Evolutionary conservation across 768 basidiomycete genomes (phyloP), one percentile per base, ranked within the genome.

Genomic region (Gymnopilus junonius): DNA sequence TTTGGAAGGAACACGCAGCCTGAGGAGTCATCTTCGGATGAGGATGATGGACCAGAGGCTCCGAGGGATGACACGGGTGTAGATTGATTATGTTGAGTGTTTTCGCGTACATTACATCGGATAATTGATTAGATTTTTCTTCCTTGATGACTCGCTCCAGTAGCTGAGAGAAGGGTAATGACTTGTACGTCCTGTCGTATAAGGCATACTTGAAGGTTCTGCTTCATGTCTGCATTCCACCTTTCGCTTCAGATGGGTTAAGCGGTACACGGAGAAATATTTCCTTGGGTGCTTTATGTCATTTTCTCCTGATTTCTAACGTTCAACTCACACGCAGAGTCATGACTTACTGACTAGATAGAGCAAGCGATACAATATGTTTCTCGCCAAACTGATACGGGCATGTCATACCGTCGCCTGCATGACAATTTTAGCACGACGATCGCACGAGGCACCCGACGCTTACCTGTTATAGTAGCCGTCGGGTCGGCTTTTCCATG

Each of bases 1-100:
- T 91, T 86, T 84, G 86, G 81, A 55, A 69, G 79, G 25, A 59
- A 60, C 20, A 51, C 70, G 1, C 65, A 67, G 23, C 71, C 65
- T 10, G 74, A 72, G 7, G 76, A 79, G 20, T 76, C 77, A 37
- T 80, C 80, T 1, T 79, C 79, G 15, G 82, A 83, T 1, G 83
- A 82, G 1, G 81, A 79, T 17, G 45, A 46, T 3, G 45, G 11
- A 14, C 23, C 11, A 27, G 45, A 46, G n/a, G 70, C 40, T 2
- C 69, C 61, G 10, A 27, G 71, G 62, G 74, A 75, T 69, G 66
- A 71, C 34, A 71, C 39, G 50, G 77, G 74, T 8, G 76, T 79
- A 23, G 78, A 79, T 70, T 79, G 66, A 66, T 3, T 5, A 4
- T 34, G 20, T 39, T 27, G n/a, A 31, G 8, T 17, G 5, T 6